Percentiles rank a stretch among this genome's conserved stretches.
Evolutionary conservation across 2,329 filamentous ascomycete species (phyloP).

Genomic region (Apiospora kogelbergensis): DNA sequence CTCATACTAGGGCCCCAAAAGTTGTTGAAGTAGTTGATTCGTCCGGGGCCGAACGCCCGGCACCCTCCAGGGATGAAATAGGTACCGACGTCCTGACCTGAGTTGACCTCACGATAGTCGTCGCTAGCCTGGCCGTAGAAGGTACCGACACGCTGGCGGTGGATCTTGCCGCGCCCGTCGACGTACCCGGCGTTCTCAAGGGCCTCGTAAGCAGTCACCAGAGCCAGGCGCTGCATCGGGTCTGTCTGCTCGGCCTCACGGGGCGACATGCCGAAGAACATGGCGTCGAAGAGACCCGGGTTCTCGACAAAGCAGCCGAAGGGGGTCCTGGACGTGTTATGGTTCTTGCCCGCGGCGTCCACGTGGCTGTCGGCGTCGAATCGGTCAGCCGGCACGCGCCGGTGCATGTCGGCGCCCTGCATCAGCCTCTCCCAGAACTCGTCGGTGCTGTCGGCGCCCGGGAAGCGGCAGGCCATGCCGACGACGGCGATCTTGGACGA

Average conservation of each 20-base stretch:
- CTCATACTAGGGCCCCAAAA: slow-evolving; percentile 72
- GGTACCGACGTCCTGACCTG: slow-evolving; percentile 67
- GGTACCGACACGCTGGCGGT: slow-evolving; percentile 57
- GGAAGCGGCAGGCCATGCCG: slow-evolving; percentile 64
- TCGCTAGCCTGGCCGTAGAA: slow-evolving; percentile 77
- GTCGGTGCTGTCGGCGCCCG: slow-evolving; percentile 57
- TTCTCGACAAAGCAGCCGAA: slow-evolving; percentile 16
- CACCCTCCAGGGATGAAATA: slow-evolving; percentile 47
- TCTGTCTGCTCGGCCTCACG: slow-evolving; percentile 54
- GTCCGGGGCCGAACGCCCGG: slow-evolving; percentile 48
- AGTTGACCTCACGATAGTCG: slow-evolving; percentile 76
- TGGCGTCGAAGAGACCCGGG: slow-evolving; percentile 13
- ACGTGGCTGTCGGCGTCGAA: slow-evolving; percentile 11
- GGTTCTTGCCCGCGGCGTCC: slow-evolving; percentile 60
- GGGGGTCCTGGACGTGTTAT: slow-evolving; percentile 18
- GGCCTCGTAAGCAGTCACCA: slow-evolving; percentile 69
- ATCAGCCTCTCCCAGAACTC: slow-evolving; percentile 63
- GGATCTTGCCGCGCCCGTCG: slow-evolving; percentile 61
- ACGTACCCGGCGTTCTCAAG: slow-evolving; percentile 69
- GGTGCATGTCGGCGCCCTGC: slow-evolving; percentile 61
- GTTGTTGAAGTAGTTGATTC: slow-evolving; percentile 76
- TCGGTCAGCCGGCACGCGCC: slow-evolving; percentile 29
- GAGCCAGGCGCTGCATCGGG: slow-evolving; percentile 65
- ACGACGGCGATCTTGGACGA: slow-evolving; percentile 65
- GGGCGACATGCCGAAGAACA: slow-evolving; percentile 16